A percentile compares a stretch with the other conserved stretches of the same genome.
These are phyloP conservation scores for Candida silvatica DNA, from an alignment of 805 yeast species.

Conservation along the genomic window DNA sequence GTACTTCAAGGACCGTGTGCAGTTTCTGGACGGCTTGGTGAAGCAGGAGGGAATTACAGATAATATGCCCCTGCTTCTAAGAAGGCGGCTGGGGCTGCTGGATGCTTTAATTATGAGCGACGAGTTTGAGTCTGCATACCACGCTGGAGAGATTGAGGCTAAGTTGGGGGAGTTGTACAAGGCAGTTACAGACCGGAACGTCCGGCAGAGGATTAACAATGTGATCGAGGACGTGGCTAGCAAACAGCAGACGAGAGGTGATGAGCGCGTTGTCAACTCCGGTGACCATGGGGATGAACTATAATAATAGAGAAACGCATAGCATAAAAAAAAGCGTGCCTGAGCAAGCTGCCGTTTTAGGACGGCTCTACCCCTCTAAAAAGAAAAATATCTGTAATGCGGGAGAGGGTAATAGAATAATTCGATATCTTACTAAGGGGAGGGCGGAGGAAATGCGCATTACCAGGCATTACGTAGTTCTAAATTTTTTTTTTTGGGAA, in stretches of 20 bases:
- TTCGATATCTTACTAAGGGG: no score
- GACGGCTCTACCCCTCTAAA: no score
- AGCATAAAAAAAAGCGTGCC: neutral
- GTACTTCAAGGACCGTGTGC: constrained; percentile 11
- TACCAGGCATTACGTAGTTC: no score
- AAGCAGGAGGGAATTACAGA: constrained; percentile 5
- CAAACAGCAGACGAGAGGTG: no score
- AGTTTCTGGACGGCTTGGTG: constrained; percentile 12
- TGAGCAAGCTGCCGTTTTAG: no score
- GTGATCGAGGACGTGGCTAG: constrained; percentile 33
- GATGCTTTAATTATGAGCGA: constrained; percentile 34
- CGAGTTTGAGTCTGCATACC: constrained; percentile 21
- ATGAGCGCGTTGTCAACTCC: no score
- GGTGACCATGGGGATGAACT: no score
- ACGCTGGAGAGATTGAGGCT: constrained; percentile 11
- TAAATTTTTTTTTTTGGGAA: no score
- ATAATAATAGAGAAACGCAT: neutral
- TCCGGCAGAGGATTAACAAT: constrained; percentile 32
- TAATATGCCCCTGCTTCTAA: constrained; percentile 12
- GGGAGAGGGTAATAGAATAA: no score
- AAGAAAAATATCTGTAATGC: no score
- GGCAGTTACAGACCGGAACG: constrained; percentile 10
- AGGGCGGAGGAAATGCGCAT: no score
- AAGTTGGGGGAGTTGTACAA: constrained; percentile 18
- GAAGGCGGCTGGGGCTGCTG: constrained; percentile 42